Evolutionary conservation across 768 basidiomycete species (phyloP), one percentile per base, ranked within the genome.

Genomic region (Hygrophorus russula): DNA sequence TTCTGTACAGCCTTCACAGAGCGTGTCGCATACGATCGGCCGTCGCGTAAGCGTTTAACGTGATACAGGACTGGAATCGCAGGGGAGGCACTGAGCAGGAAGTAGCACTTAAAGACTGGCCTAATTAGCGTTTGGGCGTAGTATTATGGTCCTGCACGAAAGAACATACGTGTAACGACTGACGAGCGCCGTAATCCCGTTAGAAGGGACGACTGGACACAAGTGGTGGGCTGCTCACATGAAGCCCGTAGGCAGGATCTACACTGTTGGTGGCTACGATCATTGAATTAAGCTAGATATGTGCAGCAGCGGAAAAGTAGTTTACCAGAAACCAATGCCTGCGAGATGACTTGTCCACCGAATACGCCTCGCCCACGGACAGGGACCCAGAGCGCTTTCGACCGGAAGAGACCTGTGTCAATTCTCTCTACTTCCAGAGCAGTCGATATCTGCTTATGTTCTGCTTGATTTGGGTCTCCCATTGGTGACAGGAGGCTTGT

Each of bases 301-400:
- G 24, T 24, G 7, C 24, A 7, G 24, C 24, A 24, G 7, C 3
- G 4, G 24, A 24, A 24, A 24, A 7, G 7, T 24, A 24, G 7
- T 24, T 24, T 7, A 24, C 24, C 88, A 2, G 84, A 74, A 10
- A 87, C 81, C 20, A 91, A 63, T 4, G 87, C 89, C 55, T 91
- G 88, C 30, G 83, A 87, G 50, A 92, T 88, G 45, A 91, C 88
- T 60, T 90, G 86, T 65, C 88, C 88, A 47, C 89, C 88, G 53
- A 86, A 91, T 11, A 87, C 86, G 12, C 87, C 86, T 38, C 88
- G 69, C 12, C 73, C 71, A 13, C 67, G 61, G 6, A 59, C 49
- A 0, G 83, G 86, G n/a, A 76, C 37, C 66, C 71, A 80, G 1
- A 90, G 65, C 0, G 74, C 77, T 53, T 80, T 85, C 1, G 85